These are phyloP conservation scores for Torulaspora pretoriensis DNA, from an alignment of 1,139 yeast species.

Conservation along the genomic window DNA sequence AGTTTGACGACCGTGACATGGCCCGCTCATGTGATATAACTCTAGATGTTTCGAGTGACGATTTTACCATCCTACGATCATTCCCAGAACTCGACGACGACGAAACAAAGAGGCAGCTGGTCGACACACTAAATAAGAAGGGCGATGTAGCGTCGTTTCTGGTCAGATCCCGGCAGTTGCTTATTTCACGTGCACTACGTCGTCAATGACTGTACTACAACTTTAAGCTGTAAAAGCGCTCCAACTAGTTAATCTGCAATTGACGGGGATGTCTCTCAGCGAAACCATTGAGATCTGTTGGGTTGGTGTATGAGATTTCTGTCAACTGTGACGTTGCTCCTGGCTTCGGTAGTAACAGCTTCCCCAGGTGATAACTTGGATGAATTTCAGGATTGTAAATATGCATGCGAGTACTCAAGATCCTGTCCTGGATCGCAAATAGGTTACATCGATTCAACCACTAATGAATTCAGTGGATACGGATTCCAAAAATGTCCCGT, in stretches of 20 bases:
- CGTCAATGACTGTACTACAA: constrained; percentile 3
- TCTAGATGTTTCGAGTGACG: constrained; percentile 24
- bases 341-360: constrained; percentile 5
- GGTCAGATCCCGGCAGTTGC: constrained; percentile 13
- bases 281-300: constrained; percentile 1
- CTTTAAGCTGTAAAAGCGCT: no score
- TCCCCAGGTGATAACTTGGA: constrained; percentile 78
- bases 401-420: constrained; percentile 47
- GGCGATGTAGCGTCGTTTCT: constrained; percentile 22
- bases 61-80: constrained; percentile 20
- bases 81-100: constrained; percentile 18
- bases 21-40: constrained; percentile 17
- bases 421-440: constrained; percentile 36
- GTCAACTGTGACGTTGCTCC: neutral
- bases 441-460: constrained; percentile 18
- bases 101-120: constrained; percentile 8
- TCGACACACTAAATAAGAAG: constrained; percentile 12
- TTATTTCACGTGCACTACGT: constrained; percentile 11
- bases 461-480: constrained; percentile 35
- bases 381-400: constrained; percentile 62
- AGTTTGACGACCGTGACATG: constrained; percentile 19
- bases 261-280: no score
- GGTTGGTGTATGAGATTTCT: constrained; percentile 4
- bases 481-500: constrained; percentile 33
- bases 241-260: no score